These are phyloP conservation scores for Macaranga tanarius DNA, from an alignment of 441 rosid genomes.

Conservation along the genomic window DNA sequence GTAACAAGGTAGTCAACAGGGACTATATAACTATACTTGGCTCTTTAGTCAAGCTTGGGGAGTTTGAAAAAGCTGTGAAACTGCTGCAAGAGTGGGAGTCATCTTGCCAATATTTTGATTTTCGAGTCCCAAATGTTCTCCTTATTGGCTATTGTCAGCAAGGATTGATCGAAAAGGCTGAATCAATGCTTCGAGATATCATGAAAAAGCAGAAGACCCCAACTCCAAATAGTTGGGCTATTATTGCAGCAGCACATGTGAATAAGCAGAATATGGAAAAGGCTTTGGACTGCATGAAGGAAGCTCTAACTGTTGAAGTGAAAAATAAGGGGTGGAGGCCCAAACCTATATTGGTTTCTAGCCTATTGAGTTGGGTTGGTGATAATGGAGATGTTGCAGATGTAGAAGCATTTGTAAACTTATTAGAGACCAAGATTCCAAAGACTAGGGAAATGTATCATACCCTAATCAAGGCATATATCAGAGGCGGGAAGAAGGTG, in stretches of 20 bases:
- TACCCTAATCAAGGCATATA: constrained; percentile 31
- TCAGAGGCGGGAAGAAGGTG: constrained; percentile 36
- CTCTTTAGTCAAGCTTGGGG: constrained; percentile 43
- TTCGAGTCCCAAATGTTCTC: constrained; percentile 52
- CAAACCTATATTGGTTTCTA: constrained; percentile 33
- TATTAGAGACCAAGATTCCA: constrained; percentile 30
- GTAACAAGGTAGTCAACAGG: constrained; percentile 39
- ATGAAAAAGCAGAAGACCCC: constrained; percentile 33
- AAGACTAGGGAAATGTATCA: constrained; percentile 30
- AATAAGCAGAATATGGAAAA: constrained; percentile 46
- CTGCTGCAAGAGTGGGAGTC: constrained; percentile 50
- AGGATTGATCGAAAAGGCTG: constrained; percentile 44
- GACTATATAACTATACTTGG: constrained; percentile 48
- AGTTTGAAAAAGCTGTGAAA: constrained; percentile 43
- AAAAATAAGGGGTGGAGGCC: constrained; percentile 45
- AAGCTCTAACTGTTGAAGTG: constrained; percentile 40
- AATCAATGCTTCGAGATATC: constrained; percentile 37
- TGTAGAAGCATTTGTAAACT: constrained; percentile 40
- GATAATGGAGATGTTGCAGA: constrained; percentile 36
- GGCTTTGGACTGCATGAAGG: constrained; percentile 46
- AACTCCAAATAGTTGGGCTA: constrained; percentile 51
- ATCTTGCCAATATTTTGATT: constrained; percentile 39
- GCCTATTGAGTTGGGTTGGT: constrained; percentile 48
- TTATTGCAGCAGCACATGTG: constrained; percentile 36
- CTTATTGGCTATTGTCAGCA: constrained; percentile 42